Conservation (phyloP, 179 eudicot species). For the Actinidia chinensis region DNA sequence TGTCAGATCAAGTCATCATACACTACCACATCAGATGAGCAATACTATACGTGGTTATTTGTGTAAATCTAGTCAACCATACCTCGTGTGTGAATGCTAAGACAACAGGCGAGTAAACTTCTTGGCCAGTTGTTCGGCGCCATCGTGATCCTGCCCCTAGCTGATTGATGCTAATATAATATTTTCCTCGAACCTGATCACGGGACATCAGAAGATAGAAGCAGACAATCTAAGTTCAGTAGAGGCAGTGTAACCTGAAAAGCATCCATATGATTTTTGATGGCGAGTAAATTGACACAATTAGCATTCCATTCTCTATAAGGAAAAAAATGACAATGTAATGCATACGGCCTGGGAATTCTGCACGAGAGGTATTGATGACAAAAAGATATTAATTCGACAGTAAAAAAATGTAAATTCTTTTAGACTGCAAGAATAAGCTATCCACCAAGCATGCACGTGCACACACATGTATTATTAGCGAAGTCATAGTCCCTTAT, state of each 20-base stretch:
- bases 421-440: too few relatives aligned
- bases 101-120: slow-evolving; percentile 81
- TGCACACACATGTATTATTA: too few relatives aligned
- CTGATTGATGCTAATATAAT: slow-evolving; percentile 57
- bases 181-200: slow-evolving; percentile 75
- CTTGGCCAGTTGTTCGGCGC: slow-evolving; percentile 85
- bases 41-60: neutral
- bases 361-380: too few relatives aligned
- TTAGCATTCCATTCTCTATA: too few relatives aligned
- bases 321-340: too few relatives aligned
- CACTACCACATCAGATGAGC: slow-evolving; percentile 13
- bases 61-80: neutral
- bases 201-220: slow-evolving; percentile 1
- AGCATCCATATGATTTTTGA: neutral
- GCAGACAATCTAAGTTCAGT: neutral
- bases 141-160: slow-evolving; percentile 71
- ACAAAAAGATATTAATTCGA: too few relatives aligned
- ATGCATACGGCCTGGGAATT: too few relatives aligned
- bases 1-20: slow-evolving; percentile 27
- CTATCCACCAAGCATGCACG: too few relatives aligned
- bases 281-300: too few relatives aligned
- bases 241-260: neutral
- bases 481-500: too few relatives aligned
- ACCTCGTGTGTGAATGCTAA: slow-evolving; percentile 86
- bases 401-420: too few relatives aligned